These are phyloP conservation scores for Pyrus bretschneideri DNA, from an alignment of 306 rosid species.

Conservation along the genomic window DNA sequence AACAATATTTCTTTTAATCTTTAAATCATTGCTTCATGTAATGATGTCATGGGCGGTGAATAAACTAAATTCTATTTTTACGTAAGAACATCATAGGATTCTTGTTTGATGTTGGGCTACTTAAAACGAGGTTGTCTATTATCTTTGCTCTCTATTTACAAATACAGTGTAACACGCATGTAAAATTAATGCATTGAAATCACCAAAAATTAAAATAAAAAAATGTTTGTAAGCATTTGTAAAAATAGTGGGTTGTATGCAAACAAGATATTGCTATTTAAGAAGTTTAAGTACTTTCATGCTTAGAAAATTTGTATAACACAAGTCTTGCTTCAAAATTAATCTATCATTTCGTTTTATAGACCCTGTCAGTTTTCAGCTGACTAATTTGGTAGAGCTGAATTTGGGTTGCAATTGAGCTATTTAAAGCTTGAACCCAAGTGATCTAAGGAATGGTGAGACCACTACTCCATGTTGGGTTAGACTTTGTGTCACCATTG, in stretches of 20 bases:
- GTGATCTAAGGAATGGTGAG: background rate
- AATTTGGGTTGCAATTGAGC: background rate
- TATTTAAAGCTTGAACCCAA: background rate
- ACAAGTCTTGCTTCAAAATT: background rate
- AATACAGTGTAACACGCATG: background rate
- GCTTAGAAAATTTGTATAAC: background rate
- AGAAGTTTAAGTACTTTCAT: too few species aligned
- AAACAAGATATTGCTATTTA: background rate
- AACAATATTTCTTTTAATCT: background rate
- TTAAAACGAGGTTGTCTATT: too few species aligned
- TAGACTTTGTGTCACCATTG: background rate
- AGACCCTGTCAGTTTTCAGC: background rate
- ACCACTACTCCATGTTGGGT: background rate
- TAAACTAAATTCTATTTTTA: too few species aligned
- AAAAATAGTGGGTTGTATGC: background rate
- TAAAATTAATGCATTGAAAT: background rate
- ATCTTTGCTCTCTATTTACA: too few species aligned
- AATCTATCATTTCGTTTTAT: background rate
- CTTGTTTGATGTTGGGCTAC: background rate
- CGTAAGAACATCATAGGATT: background rate
- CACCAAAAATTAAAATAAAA: too few species aligned
- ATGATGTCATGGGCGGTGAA: background rate
- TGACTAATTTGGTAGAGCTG: background rate
- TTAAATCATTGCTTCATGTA: background rate
- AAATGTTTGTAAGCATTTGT: background rate